A percentile compares a stretch with the other conserved stretches of the same genome.
Evolutionary conservation across 2,329 filamentous ascomycete species (phyloP).

Genomic region (Plenodomus lindquistii): DNA sequence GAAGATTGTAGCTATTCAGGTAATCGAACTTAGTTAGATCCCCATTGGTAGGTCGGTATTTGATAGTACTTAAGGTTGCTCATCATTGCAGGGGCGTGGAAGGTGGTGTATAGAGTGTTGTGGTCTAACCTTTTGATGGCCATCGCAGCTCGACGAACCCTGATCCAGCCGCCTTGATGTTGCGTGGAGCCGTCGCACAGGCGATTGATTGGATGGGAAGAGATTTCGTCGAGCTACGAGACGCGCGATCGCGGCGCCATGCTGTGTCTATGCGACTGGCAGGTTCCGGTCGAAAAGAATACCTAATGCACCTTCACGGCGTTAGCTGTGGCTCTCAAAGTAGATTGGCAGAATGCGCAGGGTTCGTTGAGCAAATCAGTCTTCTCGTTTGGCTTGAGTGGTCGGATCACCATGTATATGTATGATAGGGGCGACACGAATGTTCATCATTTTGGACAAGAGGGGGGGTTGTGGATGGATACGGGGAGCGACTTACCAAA

Average conservation of each 20-base stretch:
- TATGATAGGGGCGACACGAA: constrained; percentile 48
- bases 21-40: constrained; percentile 47
- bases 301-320: constrained; percentile 1
- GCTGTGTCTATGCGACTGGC: neutral
- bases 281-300: neutral
- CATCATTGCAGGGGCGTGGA: constrained; percentile 32
- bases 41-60: constrained; percentile 45
- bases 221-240: neutral
- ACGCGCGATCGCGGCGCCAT: neutral
- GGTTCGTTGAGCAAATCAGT: constrained; percentile 31
- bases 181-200: neutral
- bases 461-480: no score
- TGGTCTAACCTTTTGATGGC: constrained; percentile 18
- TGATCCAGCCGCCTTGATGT: neutral
- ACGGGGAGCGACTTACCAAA: constrained; percentile 35
- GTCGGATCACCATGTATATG: constrained; percentile 45
- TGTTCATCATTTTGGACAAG: constrained; percentile 36
- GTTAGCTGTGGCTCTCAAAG: constrained; percentile 23
- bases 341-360: neutral
- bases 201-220: neutral
- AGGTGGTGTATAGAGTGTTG: constrained; percentile 1
- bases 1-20: constrained; percentile 32
- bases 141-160: constrained; percentile 21
- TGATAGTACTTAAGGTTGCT: constrained; percentile 45
- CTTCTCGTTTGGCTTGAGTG: constrained; percentile 47